A percentile compares a stretch with the other conserved stretches of the same genome.
These are phyloP conservation scores for Diaporthe capsici DNA, from an alignment of 2,329 filamentous ascomycete species.

Conservation along the genomic window DNA sequence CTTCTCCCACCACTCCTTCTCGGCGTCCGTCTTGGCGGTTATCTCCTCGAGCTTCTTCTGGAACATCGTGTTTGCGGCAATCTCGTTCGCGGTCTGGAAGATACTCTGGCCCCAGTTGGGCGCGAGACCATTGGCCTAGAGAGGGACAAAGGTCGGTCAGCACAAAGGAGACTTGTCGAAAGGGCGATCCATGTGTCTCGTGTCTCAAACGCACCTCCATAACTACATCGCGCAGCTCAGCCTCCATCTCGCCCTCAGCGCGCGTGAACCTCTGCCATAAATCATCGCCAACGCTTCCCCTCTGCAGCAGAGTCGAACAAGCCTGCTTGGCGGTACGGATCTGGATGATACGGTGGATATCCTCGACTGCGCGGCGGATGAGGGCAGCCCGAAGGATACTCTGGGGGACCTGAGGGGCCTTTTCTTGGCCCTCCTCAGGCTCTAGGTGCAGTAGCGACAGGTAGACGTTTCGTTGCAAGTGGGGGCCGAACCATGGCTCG, in stretches of 20 bases:
- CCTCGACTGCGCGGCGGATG: slow-evolving; percentile 89
- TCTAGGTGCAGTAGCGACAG: slow-evolving; percentile 89
- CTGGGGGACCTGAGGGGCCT: slow-evolving; percentile 80
- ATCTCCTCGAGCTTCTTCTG: slow-evolving; percentile 83
- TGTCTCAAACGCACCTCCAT: slow-evolving; percentile 75
- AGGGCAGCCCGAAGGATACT: slow-evolving; percentile 90
- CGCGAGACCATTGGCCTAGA: slow-evolving; percentile 88
- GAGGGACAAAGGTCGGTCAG: not conserved
- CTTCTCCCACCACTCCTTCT: slow-evolving; percentile 95
- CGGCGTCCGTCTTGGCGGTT: slow-evolving; percentile 76
- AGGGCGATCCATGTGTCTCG: not conserved
- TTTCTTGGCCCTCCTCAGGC: slow-evolving; percentile 73
- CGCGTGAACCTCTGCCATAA: slow-evolving; percentile 92
- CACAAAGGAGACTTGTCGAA: not conserved
- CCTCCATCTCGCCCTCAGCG: slow-evolving; percentile 98
- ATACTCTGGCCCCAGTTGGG: slow-evolving; percentile 94
- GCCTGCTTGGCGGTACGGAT: slow-evolving; percentile 91
- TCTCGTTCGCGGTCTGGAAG: slow-evolving; percentile 98
- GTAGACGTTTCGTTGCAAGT: slow-evolving; percentile 95
- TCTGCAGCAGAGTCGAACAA: slow-evolving; percentile 84
- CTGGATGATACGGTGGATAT: slow-evolving; percentile 92
- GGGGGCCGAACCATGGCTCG: slow-evolving; percentile 93
- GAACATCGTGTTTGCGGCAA: slow-evolving; percentile 85
- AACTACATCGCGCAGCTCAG: slow-evolving; percentile 94
- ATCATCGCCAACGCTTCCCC: slow-evolving; percentile 95